Conservation (phyloP, 768 basidiomycete genomes). For the Pluteus cervinus region DNA sequence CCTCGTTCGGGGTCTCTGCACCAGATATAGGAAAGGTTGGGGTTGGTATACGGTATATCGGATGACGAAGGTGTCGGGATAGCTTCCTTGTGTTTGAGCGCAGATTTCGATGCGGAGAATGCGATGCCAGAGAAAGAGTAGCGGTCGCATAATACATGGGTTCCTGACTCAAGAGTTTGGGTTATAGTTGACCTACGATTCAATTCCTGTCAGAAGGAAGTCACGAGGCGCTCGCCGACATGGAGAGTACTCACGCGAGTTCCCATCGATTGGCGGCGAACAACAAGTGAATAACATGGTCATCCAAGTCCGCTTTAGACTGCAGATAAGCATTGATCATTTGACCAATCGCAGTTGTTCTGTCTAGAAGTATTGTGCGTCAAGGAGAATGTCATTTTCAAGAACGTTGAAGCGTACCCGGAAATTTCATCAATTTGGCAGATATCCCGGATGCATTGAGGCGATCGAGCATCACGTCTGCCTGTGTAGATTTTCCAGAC, state of each 20-base stretch:
- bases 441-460: constrained; percentile 39
- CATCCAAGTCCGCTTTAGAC: constrained; percentile 81
- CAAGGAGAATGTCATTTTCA: background rate
- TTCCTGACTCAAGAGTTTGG: constrained; percentile 45
- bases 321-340: constrained; percentile 93
- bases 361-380: constrained; percentile 53
- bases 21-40: constrained; percentile 67
- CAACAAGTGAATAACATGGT: constrained; percentile 86
- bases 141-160: constrained; percentile 80
- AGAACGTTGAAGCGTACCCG: constrained; percentile 49
- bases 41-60: constrained; percentile 4
- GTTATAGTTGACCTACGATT: constrained; percentile 49
- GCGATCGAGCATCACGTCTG: constrained; percentile 48
- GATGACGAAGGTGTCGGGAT: background rate
- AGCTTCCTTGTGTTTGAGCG: no score
- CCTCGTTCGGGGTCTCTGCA: constrained; percentile 81
- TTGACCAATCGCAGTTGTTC: constrained; percentile 84
- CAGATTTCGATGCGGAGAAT: constrained; percentile 66
- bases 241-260: constrained; percentile 54
- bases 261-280: constrained; percentile 99
- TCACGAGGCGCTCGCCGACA: background rate
- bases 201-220: background rate
- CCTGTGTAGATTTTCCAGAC: constrained; percentile 92
- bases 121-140: constrained; percentile 97
- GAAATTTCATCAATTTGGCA: constrained; percentile 76